Percentiles rank a stretch among this genome's conserved stretches.
Conservation (phyloP, 2,329 filamentous ascomycete species). For the Aspergillus hortae region DNA sequence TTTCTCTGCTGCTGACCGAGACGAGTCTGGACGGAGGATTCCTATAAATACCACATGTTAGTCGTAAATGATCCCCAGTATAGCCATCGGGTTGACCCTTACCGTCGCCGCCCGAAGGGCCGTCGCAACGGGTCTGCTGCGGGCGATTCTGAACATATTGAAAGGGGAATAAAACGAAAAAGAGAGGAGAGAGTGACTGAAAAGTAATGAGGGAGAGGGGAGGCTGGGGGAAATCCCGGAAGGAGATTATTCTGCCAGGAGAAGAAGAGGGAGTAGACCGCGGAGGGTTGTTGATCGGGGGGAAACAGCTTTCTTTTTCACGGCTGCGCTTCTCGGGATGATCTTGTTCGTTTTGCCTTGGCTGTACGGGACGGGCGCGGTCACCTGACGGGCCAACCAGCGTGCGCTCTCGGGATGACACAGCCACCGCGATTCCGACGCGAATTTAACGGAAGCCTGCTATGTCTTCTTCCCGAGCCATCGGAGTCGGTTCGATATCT, state of each 20-base stretch:
- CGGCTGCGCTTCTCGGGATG: constrained; percentile 28
- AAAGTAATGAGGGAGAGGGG: constrained; percentile 8
- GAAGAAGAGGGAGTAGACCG: constrained; percentile 8
- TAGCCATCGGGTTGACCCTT: constrained; percentile 32
- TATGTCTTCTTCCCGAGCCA: background rate
- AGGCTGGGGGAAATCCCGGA: constrained; percentile 9
- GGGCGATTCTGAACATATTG: constrained; percentile 84
- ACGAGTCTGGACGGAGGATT: constrained; percentile 52
- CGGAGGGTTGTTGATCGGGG: constrained; percentile 11
- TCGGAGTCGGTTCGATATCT: too few relatives aligned
- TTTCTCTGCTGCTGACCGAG: constrained; percentile 74
- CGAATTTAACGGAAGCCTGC: constrained; percentile 29
- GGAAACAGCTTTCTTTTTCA: constrained; percentile 37
- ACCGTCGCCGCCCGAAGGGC: constrained; percentile 76
- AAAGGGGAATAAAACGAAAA: constrained; percentile 19
- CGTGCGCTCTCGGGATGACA: constrained; percentile 24
- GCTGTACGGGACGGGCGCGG: constrained; percentile 23
- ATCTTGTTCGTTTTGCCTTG: constrained; percentile 19
- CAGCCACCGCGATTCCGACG: constrained; percentile 23
- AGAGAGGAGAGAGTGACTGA: constrained; percentile 17
- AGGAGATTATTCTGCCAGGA: constrained; percentile 11
- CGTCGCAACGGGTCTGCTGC: constrained; percentile 70
- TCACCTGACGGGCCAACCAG: constrained; percentile 27
- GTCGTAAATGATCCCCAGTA: constrained; percentile 27
- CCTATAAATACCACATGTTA: constrained; percentile 56